These are phyloP conservation scores for Aureobasidium zeae DNA, from an alignment of 2,329 filamentous ascomycete genomes.

Conservation along the genomic window DNA sequence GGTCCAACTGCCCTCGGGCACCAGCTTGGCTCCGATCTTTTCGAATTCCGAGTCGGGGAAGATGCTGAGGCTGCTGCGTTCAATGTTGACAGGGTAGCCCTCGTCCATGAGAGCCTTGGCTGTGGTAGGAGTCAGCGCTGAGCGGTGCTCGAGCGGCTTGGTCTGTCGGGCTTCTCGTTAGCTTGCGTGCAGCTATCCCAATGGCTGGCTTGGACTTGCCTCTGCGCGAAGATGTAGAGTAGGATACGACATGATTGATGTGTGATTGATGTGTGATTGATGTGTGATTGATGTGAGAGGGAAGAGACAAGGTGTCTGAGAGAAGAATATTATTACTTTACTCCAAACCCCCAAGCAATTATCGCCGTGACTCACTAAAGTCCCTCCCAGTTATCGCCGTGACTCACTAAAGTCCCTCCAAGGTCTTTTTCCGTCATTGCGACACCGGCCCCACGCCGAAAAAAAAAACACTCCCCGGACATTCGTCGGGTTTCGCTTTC, in stretches of 20 bases:
- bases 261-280: background rate
- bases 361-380: too few relatives aligned
- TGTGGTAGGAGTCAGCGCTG: constrained; percentile 31
- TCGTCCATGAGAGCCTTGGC: constrained; percentile 34
- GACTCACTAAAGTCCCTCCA: too few relatives aligned
- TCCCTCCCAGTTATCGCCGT: too few relatives aligned
- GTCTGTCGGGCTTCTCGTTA: constrained; percentile 20
- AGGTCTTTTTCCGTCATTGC: too few relatives aligned
- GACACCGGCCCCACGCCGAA: too few relatives aligned
- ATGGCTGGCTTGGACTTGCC: background rate
- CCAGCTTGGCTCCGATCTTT: constrained; percentile 31
- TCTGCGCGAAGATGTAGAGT: constrained; percentile 19
- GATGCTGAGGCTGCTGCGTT: constrained; percentile 32
- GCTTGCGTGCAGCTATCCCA: background rate
- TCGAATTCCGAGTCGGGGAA: constrained; percentile 35
- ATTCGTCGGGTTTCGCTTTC: too few relatives aligned
- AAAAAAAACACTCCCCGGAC: too few relatives aligned
- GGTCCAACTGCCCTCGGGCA: constrained; percentile 33
- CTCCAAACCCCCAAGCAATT: too few relatives aligned
- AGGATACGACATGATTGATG: constrained; percentile 17
- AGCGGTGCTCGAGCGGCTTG: constrained; percentile 32
- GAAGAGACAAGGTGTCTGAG: too few relatives aligned
- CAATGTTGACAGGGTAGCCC: constrained; percentile 34
- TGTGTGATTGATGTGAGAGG: background rate
- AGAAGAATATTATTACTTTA: too few relatives aligned